A percentile compares a stretch with the other conserved stretches of the same genome.
phyloP scores from a whole-genome alignment of 495 filamentous ascomycete genomes.

The Umbilicaria muhlenbergii region DNA sequence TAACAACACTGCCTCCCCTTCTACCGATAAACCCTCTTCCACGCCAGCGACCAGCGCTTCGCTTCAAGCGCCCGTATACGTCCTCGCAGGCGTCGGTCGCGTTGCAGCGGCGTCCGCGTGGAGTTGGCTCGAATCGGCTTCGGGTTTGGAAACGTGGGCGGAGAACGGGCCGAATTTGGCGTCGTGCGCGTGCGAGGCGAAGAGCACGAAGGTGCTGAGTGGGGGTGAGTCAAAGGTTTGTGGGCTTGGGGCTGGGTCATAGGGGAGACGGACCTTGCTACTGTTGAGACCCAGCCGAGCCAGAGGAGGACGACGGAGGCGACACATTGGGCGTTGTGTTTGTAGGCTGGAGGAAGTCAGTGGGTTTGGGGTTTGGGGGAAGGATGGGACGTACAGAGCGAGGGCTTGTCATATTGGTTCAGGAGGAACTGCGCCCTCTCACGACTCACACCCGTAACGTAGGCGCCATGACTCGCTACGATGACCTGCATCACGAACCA shows the following conservation, averaged over 20 bases:
- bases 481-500: constrained; percentile 15
- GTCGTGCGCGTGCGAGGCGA: constrained; percentile 1
- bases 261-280: constrained; percentile 8
- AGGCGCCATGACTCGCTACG: constrained; percentile 20
- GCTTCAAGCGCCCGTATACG: too few species aligned
- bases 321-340: constrained; percentile 21
- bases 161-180: not conserved
- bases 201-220: constrained; percentile 5
- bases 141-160: not conserved
- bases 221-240: not conserved
- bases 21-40: too few species aligned
- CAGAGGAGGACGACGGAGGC: constrained; percentile 26
- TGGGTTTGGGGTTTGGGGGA: constrained; percentile 2
- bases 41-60: too few species aligned
- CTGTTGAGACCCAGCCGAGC: constrained; percentile 20
- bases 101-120: too few species aligned
- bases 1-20: too few species aligned
- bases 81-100: too few species aligned
- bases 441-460: constrained; percentile 20
- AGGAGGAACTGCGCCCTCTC: constrained; percentile 12
- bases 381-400: constrained; percentile 13
- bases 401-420: constrained; percentile 16
- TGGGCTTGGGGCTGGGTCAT: too few species aligned
- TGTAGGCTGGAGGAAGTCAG: constrained; percentile 19
- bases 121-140: too few species aligned